phyloP scores from a whole-genome alignment of 306 rosid species.

The Medicago arabica region DNA sequence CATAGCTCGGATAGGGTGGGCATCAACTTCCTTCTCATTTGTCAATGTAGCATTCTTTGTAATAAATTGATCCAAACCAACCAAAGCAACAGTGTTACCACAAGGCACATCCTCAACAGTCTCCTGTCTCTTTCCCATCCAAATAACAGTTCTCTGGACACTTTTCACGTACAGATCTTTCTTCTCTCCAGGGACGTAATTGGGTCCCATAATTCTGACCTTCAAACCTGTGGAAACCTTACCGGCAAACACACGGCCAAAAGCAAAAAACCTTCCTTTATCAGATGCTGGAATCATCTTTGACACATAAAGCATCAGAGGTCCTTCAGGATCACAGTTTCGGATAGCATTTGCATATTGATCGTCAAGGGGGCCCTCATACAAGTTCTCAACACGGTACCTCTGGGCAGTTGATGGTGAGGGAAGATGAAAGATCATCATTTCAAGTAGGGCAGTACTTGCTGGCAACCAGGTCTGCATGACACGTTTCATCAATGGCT shows the following conservation, averaged over 20 bases:
- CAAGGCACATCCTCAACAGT: constrained; percentile 96
- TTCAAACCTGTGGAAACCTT: constrained; percentile 85
- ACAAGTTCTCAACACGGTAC: constrained; percentile 95
- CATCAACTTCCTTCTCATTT: constrained; percentile 88
- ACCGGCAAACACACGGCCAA: constrained; percentile 93
- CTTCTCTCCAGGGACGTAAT: constrained; percentile 87
- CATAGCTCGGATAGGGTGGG: constrained; percentile 93
- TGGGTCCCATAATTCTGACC: constrained; percentile 98
- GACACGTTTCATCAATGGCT: constrained; percentile 89
- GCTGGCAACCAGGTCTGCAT: constrained; percentile 99
- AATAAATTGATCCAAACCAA: constrained; percentile 87
- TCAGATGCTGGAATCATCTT: constrained; percentile 99
- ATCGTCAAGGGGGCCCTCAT: constrained; percentile 96
- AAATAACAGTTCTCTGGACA: constrained; percentile 91
- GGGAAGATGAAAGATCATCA: constrained; percentile 96
- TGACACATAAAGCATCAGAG: constrained; percentile 92
- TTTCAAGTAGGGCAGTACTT: constrained; percentile 75
- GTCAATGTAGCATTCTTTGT: constrained; percentile 96
- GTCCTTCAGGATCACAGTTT: constrained; percentile 87
- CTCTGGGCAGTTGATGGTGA: constrained; percentile 78
- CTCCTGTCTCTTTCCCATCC: constrained; percentile 98
- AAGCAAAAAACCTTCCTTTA: constrained; percentile 93
- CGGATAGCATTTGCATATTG: constrained; percentile 79
- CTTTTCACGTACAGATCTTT: constrained; percentile 85
- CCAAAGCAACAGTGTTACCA: constrained; percentile 91